Evolutionary conservation across 164 flowering plant species (phyloP).

Genomic region (Nymphaea thermarum): DNA sequence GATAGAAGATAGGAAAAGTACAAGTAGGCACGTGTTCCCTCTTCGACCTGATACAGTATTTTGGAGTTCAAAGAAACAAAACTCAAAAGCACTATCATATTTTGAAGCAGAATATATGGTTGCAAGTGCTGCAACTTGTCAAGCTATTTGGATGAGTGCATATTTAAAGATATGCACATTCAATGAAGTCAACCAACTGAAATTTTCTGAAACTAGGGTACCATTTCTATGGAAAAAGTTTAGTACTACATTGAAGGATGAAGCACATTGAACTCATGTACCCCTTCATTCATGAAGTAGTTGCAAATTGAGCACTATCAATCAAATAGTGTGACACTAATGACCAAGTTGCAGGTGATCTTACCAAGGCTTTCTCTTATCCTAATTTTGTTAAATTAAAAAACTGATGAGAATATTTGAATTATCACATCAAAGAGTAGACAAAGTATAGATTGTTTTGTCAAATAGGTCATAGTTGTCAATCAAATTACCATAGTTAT

Average conservation of each 20-base stretch:
- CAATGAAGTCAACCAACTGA: background rate
- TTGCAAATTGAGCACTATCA: no score
- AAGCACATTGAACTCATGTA: background rate
- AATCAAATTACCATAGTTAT: no score
- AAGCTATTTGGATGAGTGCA: background rate
- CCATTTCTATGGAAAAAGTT: background rate
- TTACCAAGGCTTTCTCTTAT: no score
- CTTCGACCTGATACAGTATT: slow-evolving; percentile 1
- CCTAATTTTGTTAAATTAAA: no score
- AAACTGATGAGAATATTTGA: no score
- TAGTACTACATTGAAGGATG: background rate
- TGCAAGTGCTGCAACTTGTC: background rate
- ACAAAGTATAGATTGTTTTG: no score
- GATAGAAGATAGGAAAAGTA: slow-evolving; percentile 1
- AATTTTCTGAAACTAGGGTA: background rate
- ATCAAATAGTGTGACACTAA: no score
- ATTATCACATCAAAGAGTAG: no score
- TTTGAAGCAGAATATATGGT: background rate
- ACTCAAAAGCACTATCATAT: background rate
- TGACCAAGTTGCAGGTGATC: no score
- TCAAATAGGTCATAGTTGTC: no score
- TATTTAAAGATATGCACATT: background rate
- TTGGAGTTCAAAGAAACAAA: slow-evolving; percentile 1
- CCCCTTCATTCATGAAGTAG: no score
- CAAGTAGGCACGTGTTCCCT: background rate